Conservation (phyloP, 495 filamentous ascomycete species). For the Mytilinidion resinicola region DNA sequence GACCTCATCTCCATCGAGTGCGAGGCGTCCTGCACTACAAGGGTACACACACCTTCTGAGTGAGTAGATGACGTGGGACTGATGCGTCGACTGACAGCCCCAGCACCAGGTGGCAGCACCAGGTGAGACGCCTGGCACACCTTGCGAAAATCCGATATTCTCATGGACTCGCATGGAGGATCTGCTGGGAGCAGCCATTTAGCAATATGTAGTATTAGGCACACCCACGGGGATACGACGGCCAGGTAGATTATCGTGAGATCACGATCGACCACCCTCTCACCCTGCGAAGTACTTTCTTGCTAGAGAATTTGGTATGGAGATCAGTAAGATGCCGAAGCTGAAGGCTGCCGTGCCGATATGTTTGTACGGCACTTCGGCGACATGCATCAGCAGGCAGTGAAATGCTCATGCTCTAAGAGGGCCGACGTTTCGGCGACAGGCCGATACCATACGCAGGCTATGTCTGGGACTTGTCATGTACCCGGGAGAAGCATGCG, state of each 20-base stretch:
- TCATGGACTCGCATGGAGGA: background rate
- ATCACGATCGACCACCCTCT: background rate
- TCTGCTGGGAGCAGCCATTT: background rate
- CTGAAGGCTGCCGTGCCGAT: no score
- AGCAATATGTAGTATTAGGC: background rate
- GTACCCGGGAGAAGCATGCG: conserved; percentile 9
- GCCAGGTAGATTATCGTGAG: background rate
- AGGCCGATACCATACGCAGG: background rate
- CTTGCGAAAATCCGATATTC: background rate
- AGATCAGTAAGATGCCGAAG: background rate
- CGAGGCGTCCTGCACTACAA: background rate
- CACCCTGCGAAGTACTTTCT: background rate
- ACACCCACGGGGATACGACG: background rate
- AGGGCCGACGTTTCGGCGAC: conserved; percentile 3
- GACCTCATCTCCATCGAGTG: background rate
- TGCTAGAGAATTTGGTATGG: background rate
- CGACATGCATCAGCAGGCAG: background rate
- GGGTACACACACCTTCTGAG: background rate
- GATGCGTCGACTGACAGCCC: background rate
- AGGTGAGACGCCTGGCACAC: background rate
- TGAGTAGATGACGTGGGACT: background rate
- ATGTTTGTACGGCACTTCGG: background rate
- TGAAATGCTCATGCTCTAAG: background rate
- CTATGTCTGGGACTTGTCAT: background rate
- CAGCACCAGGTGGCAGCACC: background rate